Conservation (phyloP, 257 asterid species). For the Solanum verrucosum region DNA sequence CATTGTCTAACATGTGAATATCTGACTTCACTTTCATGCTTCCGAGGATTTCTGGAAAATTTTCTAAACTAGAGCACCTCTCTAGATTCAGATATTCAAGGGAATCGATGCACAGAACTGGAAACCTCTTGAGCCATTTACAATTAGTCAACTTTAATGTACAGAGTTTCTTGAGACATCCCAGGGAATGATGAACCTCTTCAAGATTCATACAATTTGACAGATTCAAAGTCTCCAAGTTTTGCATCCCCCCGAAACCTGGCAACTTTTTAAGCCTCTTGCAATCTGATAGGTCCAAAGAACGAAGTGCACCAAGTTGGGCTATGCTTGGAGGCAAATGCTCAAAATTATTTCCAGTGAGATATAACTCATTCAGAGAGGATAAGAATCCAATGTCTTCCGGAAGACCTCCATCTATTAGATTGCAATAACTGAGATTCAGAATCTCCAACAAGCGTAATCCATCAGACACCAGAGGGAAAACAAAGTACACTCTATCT, state of each 20-base stretch:
- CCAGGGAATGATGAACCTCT: not conserved
- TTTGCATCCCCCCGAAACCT: not conserved
- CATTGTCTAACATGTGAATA: not conserved
- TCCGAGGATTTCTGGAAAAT: not conserved
- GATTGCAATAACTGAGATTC: not conserved
- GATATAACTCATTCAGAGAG: not conserved
- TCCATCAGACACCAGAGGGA: not conserved
- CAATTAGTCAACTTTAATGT: not conserved
- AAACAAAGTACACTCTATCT: not conserved
- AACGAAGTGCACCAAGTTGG: not conserved
- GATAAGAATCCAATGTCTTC: not conserved
- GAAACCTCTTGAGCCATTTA: not conserved
- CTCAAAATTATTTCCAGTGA: not conserved
- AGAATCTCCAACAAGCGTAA: not conserved
- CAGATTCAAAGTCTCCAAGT: not conserved
- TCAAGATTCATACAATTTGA: not conserved
- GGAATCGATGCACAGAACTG: not conserved
- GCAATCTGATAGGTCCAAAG: not conserved
- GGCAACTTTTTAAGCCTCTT: not conserved
- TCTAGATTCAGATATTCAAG: not conserved
- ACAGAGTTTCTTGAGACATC: not conserved
- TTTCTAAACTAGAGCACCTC: not conserved
- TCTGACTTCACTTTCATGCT: not conserved
- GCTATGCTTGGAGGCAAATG: not conserved
- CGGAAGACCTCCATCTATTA: not conserved